phyloP scores from a whole-genome alignment of 352 stramenopile genomes.

The Globisporangium abappressorium region DNA sequence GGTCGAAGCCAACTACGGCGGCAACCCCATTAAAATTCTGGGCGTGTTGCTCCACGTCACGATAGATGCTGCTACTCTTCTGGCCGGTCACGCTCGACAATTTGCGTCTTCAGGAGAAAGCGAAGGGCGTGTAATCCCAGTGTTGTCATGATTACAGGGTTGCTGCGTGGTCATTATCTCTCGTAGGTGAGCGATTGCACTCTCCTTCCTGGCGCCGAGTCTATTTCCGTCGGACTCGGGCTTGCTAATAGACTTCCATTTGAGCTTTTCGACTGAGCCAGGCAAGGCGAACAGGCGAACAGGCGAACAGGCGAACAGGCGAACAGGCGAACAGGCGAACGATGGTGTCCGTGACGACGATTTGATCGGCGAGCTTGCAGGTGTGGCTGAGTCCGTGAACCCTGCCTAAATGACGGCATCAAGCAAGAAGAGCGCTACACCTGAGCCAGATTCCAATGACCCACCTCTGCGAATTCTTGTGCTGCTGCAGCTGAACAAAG shows the following conservation, averaged over 20 bases:
- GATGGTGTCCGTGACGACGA: not conserved
- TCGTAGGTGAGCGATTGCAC: no score
- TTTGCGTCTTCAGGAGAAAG: conserved; percentile 44
- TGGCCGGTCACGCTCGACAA: conserved; percentile 62
- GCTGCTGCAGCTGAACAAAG: conserved; percentile 36
- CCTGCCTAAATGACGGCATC: not conserved
- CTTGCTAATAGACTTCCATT: not conserved
- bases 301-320: not conserved
- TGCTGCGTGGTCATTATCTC: not conserved
- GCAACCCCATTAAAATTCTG: conserved; percentile 45
- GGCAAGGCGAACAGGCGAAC: not conserved
- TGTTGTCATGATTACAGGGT: not conserved
- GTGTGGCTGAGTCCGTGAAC: not conserved
- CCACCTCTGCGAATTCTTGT: conserved; percentile 27
- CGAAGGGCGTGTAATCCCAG: conserved; percentile 27
- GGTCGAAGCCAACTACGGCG: conserved; percentile 41
- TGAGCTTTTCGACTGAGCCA: not conserved
- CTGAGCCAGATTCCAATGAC: not conserved
- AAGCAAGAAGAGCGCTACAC: conserved; percentile 1
- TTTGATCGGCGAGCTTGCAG: not conserved
- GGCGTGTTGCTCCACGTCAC: conserved; percentile 52
- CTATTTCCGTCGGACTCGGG: not conserved
- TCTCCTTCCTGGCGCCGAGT: not conserved
- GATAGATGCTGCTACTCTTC: conserved; percentile 48
- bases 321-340: not conserved